Evolutionary conservation across 164 flowering plant genomes (phyloP), one percentile per base, ranked within the genome.

Genomic region (Brasenia schreberi): DNA sequence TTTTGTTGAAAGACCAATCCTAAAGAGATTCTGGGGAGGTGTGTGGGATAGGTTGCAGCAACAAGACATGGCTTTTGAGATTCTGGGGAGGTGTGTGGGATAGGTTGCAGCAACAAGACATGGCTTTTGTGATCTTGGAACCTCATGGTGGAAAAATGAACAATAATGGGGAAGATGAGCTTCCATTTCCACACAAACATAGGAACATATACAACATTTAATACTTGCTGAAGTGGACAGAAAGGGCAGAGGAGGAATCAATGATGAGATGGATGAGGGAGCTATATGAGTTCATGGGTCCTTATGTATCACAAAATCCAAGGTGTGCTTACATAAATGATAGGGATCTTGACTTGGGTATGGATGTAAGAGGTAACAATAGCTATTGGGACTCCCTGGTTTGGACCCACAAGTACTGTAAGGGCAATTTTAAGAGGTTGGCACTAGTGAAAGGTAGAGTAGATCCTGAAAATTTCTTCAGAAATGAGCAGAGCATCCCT

Each of bases 81-180:
- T 77, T n/a, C n/a, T n/a, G 56, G 17, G 49, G 62, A 17, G 17
- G 5, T 23, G 44, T 71, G 33, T 27, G 64, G 23, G 56, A 42
- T 5, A 56, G 62, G 62, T 61, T 77, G 4, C 72, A 66, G 19
- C 19, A 43, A 5, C 77, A 77, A 65, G 72, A 74, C 5, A 74
- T 68, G 67, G 77, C 72, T 27, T 74, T 73, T 43, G 71, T 74
- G 3, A 74, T 77, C 42, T 33, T 77, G 64, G 80, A 77, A 58
- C 80, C 80, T 9, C 74, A 77, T 42, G 77, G 79, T 0, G 74
- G 79, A 23, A 64, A 63, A n/a, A 71, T 77, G 79, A 65, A 12
- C 18, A 65, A 68, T 23, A 69, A 69, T 3, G 63, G 53, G 19
- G 64, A 45, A 27, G 68, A 66, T 19, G 66, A 74, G 4, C 64